Evolutionary conservation across 106 monocot genomes (phyloP).

Genomic region (Gastrodia elata): DNA sequence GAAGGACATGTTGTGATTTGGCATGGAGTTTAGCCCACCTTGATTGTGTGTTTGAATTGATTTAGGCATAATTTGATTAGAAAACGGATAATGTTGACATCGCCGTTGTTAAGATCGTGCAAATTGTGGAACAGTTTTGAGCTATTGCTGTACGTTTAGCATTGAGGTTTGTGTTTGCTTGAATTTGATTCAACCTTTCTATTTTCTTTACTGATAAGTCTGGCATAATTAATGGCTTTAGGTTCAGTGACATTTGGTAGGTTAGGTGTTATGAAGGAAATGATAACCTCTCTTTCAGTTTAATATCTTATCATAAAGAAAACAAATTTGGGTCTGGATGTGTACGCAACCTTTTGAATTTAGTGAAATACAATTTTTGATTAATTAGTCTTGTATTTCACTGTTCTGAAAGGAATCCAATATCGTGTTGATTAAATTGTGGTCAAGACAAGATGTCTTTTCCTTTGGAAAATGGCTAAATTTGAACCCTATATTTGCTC

Average conservation of each 20-base stretch:
- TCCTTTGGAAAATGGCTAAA: too few species aligned
- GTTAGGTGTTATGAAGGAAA: not conserved
- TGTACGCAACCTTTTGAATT: too few species aligned
- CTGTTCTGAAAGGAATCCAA: too few species aligned
- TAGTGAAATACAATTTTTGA: too few species aligned
- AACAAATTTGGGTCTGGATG: too few species aligned
- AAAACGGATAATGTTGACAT: not conserved
- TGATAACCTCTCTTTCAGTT: not conserved
- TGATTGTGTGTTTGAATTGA: not conserved
- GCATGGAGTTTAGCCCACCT: not conserved
- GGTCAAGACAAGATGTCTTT: too few species aligned
- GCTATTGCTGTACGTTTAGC: not conserved
- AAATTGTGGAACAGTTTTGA: not conserved
- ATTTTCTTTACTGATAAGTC: not conserved
- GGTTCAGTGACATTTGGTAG: not conserved
- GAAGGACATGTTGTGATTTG: slow-evolving; percentile 45
- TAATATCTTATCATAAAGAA: not conserved
- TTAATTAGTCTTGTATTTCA: too few species aligned
- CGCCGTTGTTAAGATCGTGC: not conserved
- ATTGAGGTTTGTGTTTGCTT: not conserved
- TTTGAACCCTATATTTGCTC: too few species aligned
- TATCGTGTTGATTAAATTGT: too few species aligned
- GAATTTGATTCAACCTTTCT: not conserved
- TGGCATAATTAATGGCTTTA: not conserved
- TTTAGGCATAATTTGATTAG: not conserved